phyloP scores from a whole-genome alignment of 2,329 filamentous ascomycete species.

The Fusarium incarnatum region DNA sequence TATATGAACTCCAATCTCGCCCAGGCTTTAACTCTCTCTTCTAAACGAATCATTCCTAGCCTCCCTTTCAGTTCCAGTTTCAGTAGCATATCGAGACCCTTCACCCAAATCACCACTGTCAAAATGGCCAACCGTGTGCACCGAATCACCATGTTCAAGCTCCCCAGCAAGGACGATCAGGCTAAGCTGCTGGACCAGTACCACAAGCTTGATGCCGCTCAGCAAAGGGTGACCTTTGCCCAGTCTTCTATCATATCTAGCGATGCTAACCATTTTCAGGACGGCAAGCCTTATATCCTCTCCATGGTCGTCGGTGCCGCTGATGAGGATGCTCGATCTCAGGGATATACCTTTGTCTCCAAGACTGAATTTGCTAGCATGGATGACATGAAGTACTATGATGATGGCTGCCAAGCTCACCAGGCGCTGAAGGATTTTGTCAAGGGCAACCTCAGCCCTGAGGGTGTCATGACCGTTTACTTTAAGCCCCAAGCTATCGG shows the following conservation, averaged over 20 bases:
- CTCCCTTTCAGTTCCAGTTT: not conserved
- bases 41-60: constrained; percentile 5
- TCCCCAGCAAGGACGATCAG: constrained; percentile 59
- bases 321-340: constrained; percentile 68
- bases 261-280: constrained; percentile 58
- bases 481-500: constrained; percentile 52
- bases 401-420: constrained; percentile 63
- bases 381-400: constrained; percentile 79
- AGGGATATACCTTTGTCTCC: constrained; percentile 74
- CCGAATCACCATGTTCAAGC: constrained; percentile 66
- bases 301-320: constrained; percentile 65
- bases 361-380: constrained; percentile 72
- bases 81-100: constrained; percentile 6
- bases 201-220: constrained; percentile 53
- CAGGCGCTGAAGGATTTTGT: constrained; percentile 54
- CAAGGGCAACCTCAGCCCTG: constrained; percentile 47
- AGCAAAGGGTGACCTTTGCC: constrained; percentile 55
- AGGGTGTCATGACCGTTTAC: constrained; percentile 56
- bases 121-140: constrained; percentile 59
- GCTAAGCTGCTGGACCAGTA: constrained; percentile 60
- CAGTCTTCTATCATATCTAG: not conserved
- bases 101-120: constrained; percentile 17
- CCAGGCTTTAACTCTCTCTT: constrained; percentile 5
- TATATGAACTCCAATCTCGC: constrained; percentile 34
- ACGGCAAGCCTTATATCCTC: constrained; percentile 77